Base-by-base conservation (phyloP, 306 rosid genomes). In the Quillaja saponaria region DNA sequence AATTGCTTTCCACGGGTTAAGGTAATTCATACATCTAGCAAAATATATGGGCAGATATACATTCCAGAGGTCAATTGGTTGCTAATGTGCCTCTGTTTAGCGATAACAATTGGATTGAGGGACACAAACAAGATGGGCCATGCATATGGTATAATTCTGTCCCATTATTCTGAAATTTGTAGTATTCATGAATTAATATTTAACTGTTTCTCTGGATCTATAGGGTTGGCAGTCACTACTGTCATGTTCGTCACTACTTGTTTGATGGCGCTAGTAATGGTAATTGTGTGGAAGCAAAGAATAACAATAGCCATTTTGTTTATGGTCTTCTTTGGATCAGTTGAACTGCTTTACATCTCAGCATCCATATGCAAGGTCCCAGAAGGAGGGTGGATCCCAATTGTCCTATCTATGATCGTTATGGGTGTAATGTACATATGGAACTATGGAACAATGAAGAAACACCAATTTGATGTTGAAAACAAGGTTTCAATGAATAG, bases 11-110 rank as follows among this genome's bases (percentile, higher is more conserved):
- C 95, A 3, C 71, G 51, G 6, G 91, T 87, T 34, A 84, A 85
- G 77, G 69, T 68, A 51, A 47, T 78, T 55, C 91, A 87, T 56
- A 84, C 95, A 31, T 87, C 91, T 6, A 84, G 78, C 33, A 68
- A 68, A 61, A 82, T 87, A 66, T 78, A 71, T 49, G 95, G 95
- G 66, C 95, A 76, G 75, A 80, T 87, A 49, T 87, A 87, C 86
- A 87, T 87, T 57, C 88, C 91, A 25, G 95, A 87, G 69, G 62
- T 80, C 66, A 87, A 87, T 67, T 87, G 95, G 95, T 73, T 84
- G 76, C 31, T 87, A 34, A 84, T 87, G 95, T 80, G 81, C 85
- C 79, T 87, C 46, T 77, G 84, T 76, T 71, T 84, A 57, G 85
- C 81, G 37, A 71, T 87, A 60, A 84, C 91, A 18, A 63, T 84